Evolutionary conservation across 306 rosid species (phyloP).

Genomic region (Cyclanthera cordifolia): DNA sequence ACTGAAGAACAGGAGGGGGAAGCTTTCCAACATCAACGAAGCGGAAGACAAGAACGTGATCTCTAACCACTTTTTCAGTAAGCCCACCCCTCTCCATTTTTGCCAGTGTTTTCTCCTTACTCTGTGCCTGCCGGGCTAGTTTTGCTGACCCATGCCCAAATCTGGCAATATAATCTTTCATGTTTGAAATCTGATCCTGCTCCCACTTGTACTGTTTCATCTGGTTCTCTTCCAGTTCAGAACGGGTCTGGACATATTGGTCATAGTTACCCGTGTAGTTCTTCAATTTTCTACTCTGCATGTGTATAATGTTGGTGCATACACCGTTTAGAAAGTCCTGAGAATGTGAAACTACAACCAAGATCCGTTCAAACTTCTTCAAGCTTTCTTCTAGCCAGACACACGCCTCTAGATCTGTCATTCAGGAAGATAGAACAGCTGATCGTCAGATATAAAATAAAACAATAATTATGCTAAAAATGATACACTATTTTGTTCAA

Average conservation of each 20-base stretch:
- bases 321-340: constrained; percentile 96
- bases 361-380: constrained; percentile 82
- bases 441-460: neutral
- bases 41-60: constrained; percentile 73
- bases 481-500: neutral
- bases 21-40: constrained; percentile 95
- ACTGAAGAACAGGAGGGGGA: constrained; percentile 97
- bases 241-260: constrained; percentile 88
- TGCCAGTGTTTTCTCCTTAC: constrained; percentile 92
- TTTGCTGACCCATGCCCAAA: constrained; percentile 99
- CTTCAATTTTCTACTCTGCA: constrained; percentile 83
- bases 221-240: constrained; percentile 92
- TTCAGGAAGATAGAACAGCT: neutral
- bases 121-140: constrained; percentile 97
- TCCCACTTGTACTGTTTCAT: constrained; percentile 99
- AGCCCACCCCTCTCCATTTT: constrained; percentile 99
- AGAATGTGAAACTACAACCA: constrained; percentile 92
- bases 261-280: constrained; percentile 76
- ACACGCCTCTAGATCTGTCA: constrained; percentile 92
- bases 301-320: constrained; percentile 98
- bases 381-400: constrained; percentile 96
- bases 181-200: constrained; percentile 85
- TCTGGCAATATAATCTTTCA: constrained; percentile 96
- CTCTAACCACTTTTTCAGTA: constrained; percentile 77
- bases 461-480: neutral